phyloP scores from a whole-genome alignment of 495 filamentous ascomycete species.

The Aspergillus panamensis region DNA sequence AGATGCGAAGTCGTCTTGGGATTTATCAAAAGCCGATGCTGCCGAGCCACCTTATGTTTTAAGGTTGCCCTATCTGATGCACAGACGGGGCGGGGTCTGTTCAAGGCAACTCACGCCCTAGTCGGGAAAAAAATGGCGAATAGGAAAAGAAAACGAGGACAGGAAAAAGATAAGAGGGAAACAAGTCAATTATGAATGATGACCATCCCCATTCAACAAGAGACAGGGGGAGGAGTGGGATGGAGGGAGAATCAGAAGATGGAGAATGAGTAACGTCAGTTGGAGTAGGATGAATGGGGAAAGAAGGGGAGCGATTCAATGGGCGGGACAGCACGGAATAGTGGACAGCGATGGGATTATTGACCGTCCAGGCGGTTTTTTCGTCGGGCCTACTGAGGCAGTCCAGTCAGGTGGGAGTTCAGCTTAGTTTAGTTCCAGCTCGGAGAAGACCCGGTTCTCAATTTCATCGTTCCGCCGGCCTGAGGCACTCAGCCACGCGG shows the following conservation, averaged over 20 bases:
- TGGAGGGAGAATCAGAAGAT: neutral
- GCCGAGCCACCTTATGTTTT: conserved; percentile 30
- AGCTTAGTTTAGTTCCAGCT: conserved; percentile 2
- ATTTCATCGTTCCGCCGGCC: conserved; percentile 21
- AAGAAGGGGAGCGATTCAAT: conserved; percentile 11
- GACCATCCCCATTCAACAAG: conserved; percentile 3
- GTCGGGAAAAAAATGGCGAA: conserved; percentile 15
- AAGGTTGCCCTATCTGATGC: conserved; percentile 35
- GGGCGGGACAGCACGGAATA: conserved; percentile 13
- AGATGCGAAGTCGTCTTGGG: conserved; percentile 15
- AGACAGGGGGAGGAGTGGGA: neutral
- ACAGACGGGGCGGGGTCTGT: conserved; percentile 35
- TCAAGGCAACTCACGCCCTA: conserved; percentile 23
- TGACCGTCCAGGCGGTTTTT: conserved; percentile 11
- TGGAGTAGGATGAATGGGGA: neutral
- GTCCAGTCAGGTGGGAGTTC: conserved; percentile 28
- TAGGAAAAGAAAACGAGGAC: neutral
- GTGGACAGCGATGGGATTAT: conserved; percentile 5
- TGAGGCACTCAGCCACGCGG: conserved; percentile 30
- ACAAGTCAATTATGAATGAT: conserved; percentile 5
- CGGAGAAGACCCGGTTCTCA: conserved; percentile 10
- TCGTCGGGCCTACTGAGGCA: conserved; percentile 29
- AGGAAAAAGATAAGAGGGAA: neutral
- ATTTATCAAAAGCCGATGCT: conserved; percentile 30
- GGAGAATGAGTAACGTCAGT: neutral